Evolutionary conservation across 371 early-diverging fungal genomes (phyloP), one percentile per base, ranked within the genome.

Genomic region (Choanephora cucurbitarum): DNA sequence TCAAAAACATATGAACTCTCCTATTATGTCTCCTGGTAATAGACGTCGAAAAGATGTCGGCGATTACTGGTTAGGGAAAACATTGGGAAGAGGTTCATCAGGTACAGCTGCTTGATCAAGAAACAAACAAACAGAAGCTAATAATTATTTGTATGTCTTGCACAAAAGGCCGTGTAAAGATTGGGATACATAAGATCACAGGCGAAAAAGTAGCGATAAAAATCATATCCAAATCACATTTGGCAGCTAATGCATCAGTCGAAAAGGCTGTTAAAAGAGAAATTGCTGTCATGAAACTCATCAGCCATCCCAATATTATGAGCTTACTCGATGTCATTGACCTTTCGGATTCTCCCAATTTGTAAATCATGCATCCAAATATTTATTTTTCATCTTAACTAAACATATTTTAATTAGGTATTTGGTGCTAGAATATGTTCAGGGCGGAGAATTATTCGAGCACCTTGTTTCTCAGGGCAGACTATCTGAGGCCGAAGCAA

Each of bases 391-490:
- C 14, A 6, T 32, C 7, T 17, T 14, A 2, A 42, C 41, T 39
- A 32, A 52, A 33, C 32, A 49, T 57, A 31, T 40, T 34, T 57
- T 22, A 32, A n/a, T 45, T 60, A 92, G 92, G 40, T 96, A 92
- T 74, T 72, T 99, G 57, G 86, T 99, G n/a, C 83, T 97, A 84
- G 98, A 98, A 69, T 94, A 94, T 72, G 90, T 95, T 58, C 89
- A 91, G 63, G 99, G 99, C 60, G 96, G 95, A 57, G 98, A 98
- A 83, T 80, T 99, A 59, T 94, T 97, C 66, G 96, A 98, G 56
- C 89, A 94, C 61, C 77, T 99, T 17, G 89, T 95, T 18, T 88
- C 91, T 57, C 82, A 89, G 58, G 96, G 97, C 11, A 73, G 91
- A n/a, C 73, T 99, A 28, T 68, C 82, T 14, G 98, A 99, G 65